Percentiles rank a stretch among this genome's conserved stretches.
Evolutionary conservation across 352 stramenopile genomes (phyloP).

Genomic region (Discostella stelligera): DNA sequence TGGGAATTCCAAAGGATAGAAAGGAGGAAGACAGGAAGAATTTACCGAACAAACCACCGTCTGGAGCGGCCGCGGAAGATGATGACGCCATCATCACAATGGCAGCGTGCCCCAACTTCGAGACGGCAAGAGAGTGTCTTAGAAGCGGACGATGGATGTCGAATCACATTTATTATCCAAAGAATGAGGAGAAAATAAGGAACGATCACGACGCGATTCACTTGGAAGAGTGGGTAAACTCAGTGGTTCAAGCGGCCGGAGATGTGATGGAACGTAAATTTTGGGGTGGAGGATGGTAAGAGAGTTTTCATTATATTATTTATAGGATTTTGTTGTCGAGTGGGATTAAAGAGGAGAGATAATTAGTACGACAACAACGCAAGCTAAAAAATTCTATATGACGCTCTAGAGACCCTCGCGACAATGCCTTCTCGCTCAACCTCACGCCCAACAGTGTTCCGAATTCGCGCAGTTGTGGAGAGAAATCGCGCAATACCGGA

Average conservation of each 20-base stretch:
- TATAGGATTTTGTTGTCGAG: too few species aligned
- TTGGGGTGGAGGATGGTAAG: conserved; percentile 45
- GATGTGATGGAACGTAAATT: conserved; percentile 52
- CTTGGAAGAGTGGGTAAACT: conserved; percentile 35
- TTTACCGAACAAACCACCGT: conserved; percentile 36
- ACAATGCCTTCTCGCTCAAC: conserved; percentile 73
- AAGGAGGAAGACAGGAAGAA: conserved; percentile 36
- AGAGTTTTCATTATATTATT: too few species aligned
- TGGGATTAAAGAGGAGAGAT: too few species aligned
- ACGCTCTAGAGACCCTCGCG: too few species aligned
- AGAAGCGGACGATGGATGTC: conserved; percentile 47
- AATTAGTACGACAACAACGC: too few species aligned
- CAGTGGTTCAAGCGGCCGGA: conserved; percentile 35
- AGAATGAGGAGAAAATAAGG: conserved; percentile 18
- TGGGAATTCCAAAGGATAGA: conserved; percentile 17
- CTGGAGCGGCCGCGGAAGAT: not conserved
- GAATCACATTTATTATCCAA: conserved; percentile 57
- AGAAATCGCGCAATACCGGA: conserved; percentile 73
- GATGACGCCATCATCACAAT: conserved; percentile 13
- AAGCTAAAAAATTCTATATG: not conserved
- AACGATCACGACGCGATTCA: conserved; percentile 12
- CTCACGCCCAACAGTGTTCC: conserved; percentile 63
- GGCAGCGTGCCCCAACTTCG: conserved; percentile 29
- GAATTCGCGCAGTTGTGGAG: conserved; percentile 68
- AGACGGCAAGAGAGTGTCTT: conserved; percentile 39